Evolutionary conservation across 2,329 filamentous ascomycete species (phyloP), one percentile per base, ranked within the genome.

Genomic region (Piedraia hortae): DNA sequence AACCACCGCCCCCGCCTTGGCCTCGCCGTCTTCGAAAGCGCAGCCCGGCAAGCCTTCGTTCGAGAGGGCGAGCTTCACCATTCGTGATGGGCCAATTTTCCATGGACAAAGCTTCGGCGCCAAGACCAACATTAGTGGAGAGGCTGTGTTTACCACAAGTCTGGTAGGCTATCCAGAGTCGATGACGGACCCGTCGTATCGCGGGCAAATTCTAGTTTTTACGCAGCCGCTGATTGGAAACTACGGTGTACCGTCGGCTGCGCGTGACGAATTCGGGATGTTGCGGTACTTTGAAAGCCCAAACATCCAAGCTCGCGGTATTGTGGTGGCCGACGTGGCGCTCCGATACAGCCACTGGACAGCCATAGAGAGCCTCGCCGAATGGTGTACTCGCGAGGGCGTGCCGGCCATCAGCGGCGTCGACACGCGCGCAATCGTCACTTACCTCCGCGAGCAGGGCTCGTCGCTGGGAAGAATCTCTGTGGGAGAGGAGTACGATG

Each of bases 251-350:
- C 85, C 85, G 9, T 88, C 78, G 14, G 65, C 59, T 31, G 61
- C 67, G 39, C 70, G 77, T 32, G 85, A 97, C 47, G 55, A 80
- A 47, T 74, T 66, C 48, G 85, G 85, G 37, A 63, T 97, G 27
- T 59, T 93, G 45, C 85, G 85, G 54, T 89, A 93, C 58, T 97
- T 97, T 41, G 85, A 97, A 53, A 91, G 78, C 13, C 85, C 85
- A 23, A 77, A 93, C 51, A 80, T 97, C 34, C 85, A 97, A 56
- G 88, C 82, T 28, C 74, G 74, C 29, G 85, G 80, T 48, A 72
- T 97, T 22, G 82, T 97, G 20, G 85, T 97, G 24, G 77, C 82
- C 37, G 85, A 97, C 44, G 78, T 82, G 31, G 82, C 85, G 19
- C 59, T 75, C 45, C 63, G 80, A 45, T 91, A 93, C 60, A 90